These are phyloP conservation scores for Yamadazyma diddensiae DNA, from an alignment of 1,139 yeast genomes.

Conservation along the genomic window DNA sequence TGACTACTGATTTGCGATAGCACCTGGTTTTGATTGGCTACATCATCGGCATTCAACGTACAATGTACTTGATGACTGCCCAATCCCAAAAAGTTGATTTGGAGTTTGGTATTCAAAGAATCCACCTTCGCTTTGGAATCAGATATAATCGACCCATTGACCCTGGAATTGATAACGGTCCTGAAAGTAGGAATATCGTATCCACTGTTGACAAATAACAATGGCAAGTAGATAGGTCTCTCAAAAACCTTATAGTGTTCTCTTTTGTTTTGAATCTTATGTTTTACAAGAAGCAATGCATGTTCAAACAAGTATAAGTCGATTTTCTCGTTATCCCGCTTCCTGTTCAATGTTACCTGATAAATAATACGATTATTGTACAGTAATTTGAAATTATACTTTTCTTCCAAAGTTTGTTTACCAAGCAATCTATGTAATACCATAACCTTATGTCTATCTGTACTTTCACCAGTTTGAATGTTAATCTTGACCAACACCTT, in stretches of 20 bases:
- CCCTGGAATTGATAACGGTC: conserved; percentile 38
- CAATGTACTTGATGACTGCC: conserved; percentile 46
- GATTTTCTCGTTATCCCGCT: conserved; percentile 74
- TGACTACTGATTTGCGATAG: conserved; percentile 77
- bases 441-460: conserved; percentile 87
- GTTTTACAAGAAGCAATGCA: conserved; percentile 79
- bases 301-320: conserved; percentile 88
- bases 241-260: conserved; percentile 91
- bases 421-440: conserved; percentile 77
- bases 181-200: conserved; percentile 72
- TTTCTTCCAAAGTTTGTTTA: conserved; percentile 71
- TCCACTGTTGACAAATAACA: conserved; percentile 71
- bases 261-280: conserved; percentile 82
- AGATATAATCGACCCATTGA: conserved; percentile 38
- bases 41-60: conserved; percentile 47
- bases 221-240: conserved; percentile 87
- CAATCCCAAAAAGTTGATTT: conserved; percentile 45
- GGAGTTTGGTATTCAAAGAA: conserved; percentile 39
- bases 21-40: conserved; percentile 72
- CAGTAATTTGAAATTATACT: conserved; percentile 62
- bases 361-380: conserved; percentile 80
- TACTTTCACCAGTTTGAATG: conserved; percentile 89
- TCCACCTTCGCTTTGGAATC: conserved; percentile 33
- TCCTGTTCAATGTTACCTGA: conserved; percentile 67
- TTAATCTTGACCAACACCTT: conserved; percentile 79